Percentiles rank a stretch among this genome's conserved stretches.
phyloP scores from a whole-genome alignment of 768 basidiomycete species.

The Mycena rosella region DNA sequence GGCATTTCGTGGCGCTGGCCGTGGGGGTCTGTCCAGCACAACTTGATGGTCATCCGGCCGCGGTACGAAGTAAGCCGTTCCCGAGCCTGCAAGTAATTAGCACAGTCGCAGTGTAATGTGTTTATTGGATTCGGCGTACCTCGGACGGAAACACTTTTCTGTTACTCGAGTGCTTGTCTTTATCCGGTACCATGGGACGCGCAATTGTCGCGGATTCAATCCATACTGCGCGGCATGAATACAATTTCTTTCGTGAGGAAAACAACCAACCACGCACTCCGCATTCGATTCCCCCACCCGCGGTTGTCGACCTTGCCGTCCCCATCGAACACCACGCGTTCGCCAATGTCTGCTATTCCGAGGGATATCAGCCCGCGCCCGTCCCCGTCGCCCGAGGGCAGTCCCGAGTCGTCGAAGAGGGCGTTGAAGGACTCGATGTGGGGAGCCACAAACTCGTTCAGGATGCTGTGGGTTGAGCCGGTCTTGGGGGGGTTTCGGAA shows the following conservation, averaged over 20 bases:
- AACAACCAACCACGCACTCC: conserved; percentile 67
- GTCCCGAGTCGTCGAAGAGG: conserved; percentile 92
- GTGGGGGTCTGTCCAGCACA: conserved; percentile 86
- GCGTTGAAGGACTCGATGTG: conserved; percentile 98
- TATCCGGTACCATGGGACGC: conserved; percentile 89
- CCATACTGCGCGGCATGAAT: conserved; percentile 73
- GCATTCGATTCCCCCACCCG: conserved; percentile 87
- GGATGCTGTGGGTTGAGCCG: conserved; percentile 78
- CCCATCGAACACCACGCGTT: conserved; percentile 94
- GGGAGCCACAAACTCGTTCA: conserved; percentile 94
- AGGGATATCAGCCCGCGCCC: conserved; percentile 84
- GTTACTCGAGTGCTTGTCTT: conserved; percentile 79
- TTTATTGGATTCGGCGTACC: conserved; percentile 56
- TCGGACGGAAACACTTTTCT: conserved; percentile 90
- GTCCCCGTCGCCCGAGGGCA: conserved; percentile 79
- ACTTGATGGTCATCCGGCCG: conserved; percentile 87
- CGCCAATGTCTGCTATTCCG: conserved; percentile 86
- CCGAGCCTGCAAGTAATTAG: conserved; percentile 72
- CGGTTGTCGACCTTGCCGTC: conserved; percentile 62
- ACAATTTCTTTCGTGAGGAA: conserved; percentile 26
- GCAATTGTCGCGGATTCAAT: conserved; percentile 89
- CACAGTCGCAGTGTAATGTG: conserved; percentile 4
- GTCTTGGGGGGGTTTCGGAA: conserved; percentile 83
- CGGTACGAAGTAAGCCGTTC: conserved; percentile 94
- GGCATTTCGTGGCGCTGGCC: conserved; percentile 77